phyloP scores from a whole-genome alignment of 495 filamentous ascomycete genomes.

The Penicillium verhagenii region DNA sequence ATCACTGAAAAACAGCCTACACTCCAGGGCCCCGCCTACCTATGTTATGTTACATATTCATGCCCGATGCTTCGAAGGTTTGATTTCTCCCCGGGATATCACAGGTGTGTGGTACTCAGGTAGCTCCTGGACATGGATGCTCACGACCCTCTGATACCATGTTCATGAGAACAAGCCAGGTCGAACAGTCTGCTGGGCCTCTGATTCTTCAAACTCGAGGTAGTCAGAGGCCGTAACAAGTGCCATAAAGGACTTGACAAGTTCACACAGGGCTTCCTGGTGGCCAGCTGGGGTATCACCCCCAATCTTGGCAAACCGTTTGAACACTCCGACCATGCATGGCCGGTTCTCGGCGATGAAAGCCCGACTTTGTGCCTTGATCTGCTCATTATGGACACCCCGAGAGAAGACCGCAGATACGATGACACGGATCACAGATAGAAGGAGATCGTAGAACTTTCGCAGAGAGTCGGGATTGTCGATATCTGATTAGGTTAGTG shows the following conservation, averaged over 20 bases:
- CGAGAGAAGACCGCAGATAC: slow-evolving; percentile 72
- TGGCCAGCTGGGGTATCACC: slow-evolving; percentile 39
- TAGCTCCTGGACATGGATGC: too few relatives aligned
- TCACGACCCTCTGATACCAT: too few relatives aligned
- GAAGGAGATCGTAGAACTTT: slow-evolving; percentile 80
- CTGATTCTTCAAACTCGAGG: slow-evolving; percentile 51
- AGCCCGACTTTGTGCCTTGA: slow-evolving; percentile 64
- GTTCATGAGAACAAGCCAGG: slow-evolving; percentile 41
- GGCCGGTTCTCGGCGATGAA: slow-evolving; percentile 80
- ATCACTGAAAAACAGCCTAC: slow-evolving; percentile 13
- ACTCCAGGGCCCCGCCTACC: slow-evolving; percentile 21
- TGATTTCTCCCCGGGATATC: too few relatives aligned
- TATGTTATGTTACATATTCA: slow-evolving; percentile 20
- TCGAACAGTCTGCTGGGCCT: slow-evolving; percentile 32
- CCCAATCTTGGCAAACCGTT: slow-evolving; percentile 80
- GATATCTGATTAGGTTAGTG: slow-evolving; percentile 47
- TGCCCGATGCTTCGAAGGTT: too few relatives aligned
- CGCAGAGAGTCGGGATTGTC: slow-evolving; percentile 68
- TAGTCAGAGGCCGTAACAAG: slow-evolving; percentile 60
- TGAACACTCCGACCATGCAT: slow-evolving; percentile 85
- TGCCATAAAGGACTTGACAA: slow-evolving; percentile 61
- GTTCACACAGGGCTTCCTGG: slow-evolving; percentile 42
- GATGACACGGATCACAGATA: slow-evolving; percentile 78
- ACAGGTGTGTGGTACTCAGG: too few relatives aligned
- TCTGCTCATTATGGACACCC: slow-evolving; percentile 76